phyloP scores from a whole-genome alignment of 352 stramenopile genomes.

The Phytopythium boreale region DNA sequence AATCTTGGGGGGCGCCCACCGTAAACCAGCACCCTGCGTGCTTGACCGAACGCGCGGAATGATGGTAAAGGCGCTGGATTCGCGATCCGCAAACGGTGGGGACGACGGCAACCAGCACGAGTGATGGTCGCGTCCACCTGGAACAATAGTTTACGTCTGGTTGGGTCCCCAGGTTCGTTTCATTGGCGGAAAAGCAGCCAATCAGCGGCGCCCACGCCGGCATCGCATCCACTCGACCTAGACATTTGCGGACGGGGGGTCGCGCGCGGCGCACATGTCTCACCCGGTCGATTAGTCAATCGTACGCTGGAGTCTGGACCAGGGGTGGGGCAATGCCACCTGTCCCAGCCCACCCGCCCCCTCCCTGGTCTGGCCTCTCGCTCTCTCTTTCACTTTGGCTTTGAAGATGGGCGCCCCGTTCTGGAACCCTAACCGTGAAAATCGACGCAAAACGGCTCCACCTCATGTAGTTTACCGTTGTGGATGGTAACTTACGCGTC shows the following conservation, averaged over 20 bases:
- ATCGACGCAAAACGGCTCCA: not conserved
- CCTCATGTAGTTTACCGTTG: not conserved
- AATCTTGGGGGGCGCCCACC: not conserved
- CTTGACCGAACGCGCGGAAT: not conserved
- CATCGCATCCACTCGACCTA: conserved; percentile 6
- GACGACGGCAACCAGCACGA: not conserved
- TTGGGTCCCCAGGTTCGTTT: not conserved
- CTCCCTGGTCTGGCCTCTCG: conserved; percentile 8
- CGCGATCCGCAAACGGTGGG: not conserved
- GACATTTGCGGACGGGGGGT: conserved; percentile 1
- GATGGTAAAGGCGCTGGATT: not conserved
- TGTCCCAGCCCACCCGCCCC: not conserved
- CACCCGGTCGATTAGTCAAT: not conserved
- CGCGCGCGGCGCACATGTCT: not conserved
- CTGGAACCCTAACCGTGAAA: not conserved
- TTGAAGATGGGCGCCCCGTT: conserved; percentile 3
- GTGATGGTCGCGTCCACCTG: not conserved
- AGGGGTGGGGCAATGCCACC: not conserved
- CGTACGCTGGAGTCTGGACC: not conserved
- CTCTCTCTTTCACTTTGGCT: not conserved
- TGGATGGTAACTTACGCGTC: not conserved
- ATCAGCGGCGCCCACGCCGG: conserved; percentile 5
- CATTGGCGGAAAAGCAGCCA: conserved; percentile 2
- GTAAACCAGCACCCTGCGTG: not conserved
- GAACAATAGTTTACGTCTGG: conserved; percentile 3